Evolutionary conservation across 140 eudicot species (phyloP).

Genomic region (Cichorium intybus): DNA sequence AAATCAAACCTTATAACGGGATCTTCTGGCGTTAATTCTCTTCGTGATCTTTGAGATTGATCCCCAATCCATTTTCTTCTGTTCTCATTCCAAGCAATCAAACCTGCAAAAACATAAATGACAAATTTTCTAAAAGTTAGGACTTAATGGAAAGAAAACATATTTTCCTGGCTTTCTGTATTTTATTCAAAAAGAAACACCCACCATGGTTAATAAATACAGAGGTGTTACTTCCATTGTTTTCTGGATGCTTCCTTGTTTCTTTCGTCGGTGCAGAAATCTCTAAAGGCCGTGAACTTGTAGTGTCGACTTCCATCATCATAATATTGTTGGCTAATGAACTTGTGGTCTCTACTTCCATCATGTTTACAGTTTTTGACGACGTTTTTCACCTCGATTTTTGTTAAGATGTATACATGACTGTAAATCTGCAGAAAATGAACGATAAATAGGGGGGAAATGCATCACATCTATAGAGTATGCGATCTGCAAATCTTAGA

Average conservation of each 20-base stretch:
- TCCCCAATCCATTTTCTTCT: constrained; percentile 73
- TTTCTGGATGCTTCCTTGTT: constrained; percentile 48
- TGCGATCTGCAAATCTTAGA: no score
- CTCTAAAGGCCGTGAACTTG: constrained; percentile 39
- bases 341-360: constrained; percentile 38
- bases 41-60: constrained; percentile 47
- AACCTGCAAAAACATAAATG: constrained; percentile 35
- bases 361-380: constrained; percentile 34
- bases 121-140: no score
- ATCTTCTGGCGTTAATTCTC: constrained; percentile 49
- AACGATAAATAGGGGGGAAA: neutral
- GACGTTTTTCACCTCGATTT: constrained; percentile 14
- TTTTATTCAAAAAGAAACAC: neutral
- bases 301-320: constrained; percentile 45
- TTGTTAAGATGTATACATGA: neutral
- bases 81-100: constrained; percentile 66
- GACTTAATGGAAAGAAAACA: no score
- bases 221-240: constrained; percentile 32
- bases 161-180: no score
- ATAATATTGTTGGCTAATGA: constrained; percentile 25
- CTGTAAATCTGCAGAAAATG: constrained; percentile 11
- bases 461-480: neutral
- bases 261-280: constrained; percentile 31
- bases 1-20: constrained; percentile 59
- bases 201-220: constrained; percentile 62